A percentile compares a stretch with the other conserved stretches of the same genome.
phyloP scores from a whole-genome alignment of 2,329 filamentous ascomycete genomes.

The Ascochyta viciae-villosae region DNA sequence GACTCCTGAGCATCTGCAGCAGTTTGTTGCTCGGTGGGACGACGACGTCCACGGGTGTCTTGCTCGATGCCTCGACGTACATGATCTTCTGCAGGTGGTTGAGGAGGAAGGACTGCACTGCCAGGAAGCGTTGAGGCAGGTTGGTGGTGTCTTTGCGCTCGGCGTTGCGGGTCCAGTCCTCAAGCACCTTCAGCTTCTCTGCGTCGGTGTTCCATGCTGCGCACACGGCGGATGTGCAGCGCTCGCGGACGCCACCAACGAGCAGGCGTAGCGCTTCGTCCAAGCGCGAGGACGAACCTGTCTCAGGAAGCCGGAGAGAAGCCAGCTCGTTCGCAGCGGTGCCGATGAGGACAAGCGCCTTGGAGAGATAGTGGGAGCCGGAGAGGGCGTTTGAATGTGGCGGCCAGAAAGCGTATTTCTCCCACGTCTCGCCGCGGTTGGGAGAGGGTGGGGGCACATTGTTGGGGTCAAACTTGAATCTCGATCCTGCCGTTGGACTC shows the following conservation, averaged over 20 bases:
- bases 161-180: conserved; percentile 87
- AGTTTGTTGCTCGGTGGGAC: conserved; percentile 85
- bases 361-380: conserved; percentile 87
- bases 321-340: conserved; percentile 87
- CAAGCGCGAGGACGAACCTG: conserved; percentile 55
- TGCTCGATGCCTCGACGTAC: conserved; percentile 86
- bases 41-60: conserved; percentile 80
- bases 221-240: conserved; percentile 84
- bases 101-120: conserved; percentile 83
- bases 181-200: conserved; percentile 88
- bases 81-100: conserved; percentile 92
- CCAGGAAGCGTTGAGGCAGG: conserved; percentile 85
- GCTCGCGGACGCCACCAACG: conserved; percentile 80
- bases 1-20: conserved; percentile 85
- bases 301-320: conserved; percentile 71
- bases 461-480: conserved; percentile 80
- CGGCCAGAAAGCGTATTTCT: conserved; percentile 95
- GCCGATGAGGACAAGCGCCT: conserved; percentile 82
- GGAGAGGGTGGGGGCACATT: conserved; percentile 79
- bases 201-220: conserved; percentile 93
- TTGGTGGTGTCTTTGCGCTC: conserved; percentile 87
- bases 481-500: conserved; percentile 68
- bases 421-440: conserved; percentile 81
- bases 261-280: conserved; percentile 77
- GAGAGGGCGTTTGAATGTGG: conserved; percentile 91